Evolutionary conservation across 257 asterid species (phyloP).

Genomic region (Phtheirospermum japonicum): DNA sequence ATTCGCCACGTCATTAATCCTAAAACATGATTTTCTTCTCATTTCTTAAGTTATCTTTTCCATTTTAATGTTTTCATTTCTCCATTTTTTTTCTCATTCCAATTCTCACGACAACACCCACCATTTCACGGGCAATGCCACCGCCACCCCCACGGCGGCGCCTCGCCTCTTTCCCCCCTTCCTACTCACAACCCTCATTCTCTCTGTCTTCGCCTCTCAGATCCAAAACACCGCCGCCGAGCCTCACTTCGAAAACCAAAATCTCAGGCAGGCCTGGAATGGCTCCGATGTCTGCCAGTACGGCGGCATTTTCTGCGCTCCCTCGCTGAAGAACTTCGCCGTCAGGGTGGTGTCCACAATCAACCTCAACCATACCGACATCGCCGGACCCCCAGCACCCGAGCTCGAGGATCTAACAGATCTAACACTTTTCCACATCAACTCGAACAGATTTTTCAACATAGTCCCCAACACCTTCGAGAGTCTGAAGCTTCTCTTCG

Average conservation of each 20-base stretch:
- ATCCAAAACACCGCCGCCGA: slow-evolving; percentile 28
- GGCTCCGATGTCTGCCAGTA: slow-evolving; percentile 44
- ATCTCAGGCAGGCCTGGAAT: slow-evolving; percentile 47
- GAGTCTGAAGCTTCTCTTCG: too few species aligned
- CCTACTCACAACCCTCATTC: too few species aligned
- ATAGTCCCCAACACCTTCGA: slow-evolving; percentile 33
- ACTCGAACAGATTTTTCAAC: slow-evolving; percentile 51
- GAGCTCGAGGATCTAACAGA: slow-evolving; percentile 49
- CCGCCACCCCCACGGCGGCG: too few species aligned
- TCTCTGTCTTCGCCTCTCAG: slow-evolving; percentile 22
- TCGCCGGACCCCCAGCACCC: slow-evolving; percentile 43
- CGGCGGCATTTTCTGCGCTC: slow-evolving; percentile 47
- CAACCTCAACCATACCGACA: slow-evolving; percentile 26
- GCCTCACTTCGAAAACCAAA: slow-evolving; percentile 36
- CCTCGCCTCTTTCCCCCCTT: slow-evolving; percentile 12
- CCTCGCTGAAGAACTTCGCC: slow-evolving; percentile 29
- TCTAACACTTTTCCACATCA: slow-evolving; percentile 49
- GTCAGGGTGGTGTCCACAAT: slow-evolving; percentile 42
- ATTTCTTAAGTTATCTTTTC: too few species aligned
- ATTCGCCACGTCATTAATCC: too few species aligned
- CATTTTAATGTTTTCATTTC: slow-evolving; percentile 35
- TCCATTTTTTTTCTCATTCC: slow-evolving; percentile 15
- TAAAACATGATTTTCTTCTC: too few species aligned
- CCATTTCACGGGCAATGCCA: too few species aligned
- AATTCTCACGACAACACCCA: slow-evolving; percentile 31